Percentiles rank a stretch among this genome's conserved stretches.
Evolutionary conservation across 306 rosid species (phyloP).

Genomic region (Crotalaria pallida): DNA sequence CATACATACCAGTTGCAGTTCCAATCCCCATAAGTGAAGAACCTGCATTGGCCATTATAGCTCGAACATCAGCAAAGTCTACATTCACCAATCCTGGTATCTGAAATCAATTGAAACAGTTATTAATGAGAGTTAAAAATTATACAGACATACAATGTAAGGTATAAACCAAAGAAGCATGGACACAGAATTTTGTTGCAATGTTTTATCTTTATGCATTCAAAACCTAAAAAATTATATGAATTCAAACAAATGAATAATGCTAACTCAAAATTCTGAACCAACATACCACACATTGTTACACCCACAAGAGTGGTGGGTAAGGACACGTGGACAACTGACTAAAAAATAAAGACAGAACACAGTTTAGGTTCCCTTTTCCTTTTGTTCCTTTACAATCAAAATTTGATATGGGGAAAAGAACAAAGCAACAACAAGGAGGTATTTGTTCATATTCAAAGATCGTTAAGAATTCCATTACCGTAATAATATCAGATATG

Average conservation of each 20-base stretch:
- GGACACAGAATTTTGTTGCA: too few relatives aligned
- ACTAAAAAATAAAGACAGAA: neutral
- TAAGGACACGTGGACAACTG: neutral
- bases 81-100: conserved; percentile 94
- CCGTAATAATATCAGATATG: conserved; percentile 98
- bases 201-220: neutral
- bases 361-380: neutral
- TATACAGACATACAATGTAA: conserved; percentile 13
- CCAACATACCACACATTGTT: neutral
- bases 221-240: neutral
- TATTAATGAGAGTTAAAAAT: conserved; percentile 1
- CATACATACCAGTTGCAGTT: conserved; percentile 90
- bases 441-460: neutral
- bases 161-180: neutral
- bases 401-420: neutral
- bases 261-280: neutral
- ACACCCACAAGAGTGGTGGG: neutral
- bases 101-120: conserved; percentile 45
- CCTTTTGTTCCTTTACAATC: conserved; percentile 15
- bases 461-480: conserved; percentile 37
- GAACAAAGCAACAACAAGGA: conserved; percentile 1
- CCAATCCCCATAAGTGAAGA: conserved; percentile 99
- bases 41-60: conserved; percentile 98
- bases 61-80: conserved; percentile 98
- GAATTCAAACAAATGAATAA: conserved; percentile 12